These are phyloP conservation scores for Verticillium zaregamsianum DNA, from an alignment of 2,329 filamentous ascomycete genomes.

Conservation along the genomic window DNA sequence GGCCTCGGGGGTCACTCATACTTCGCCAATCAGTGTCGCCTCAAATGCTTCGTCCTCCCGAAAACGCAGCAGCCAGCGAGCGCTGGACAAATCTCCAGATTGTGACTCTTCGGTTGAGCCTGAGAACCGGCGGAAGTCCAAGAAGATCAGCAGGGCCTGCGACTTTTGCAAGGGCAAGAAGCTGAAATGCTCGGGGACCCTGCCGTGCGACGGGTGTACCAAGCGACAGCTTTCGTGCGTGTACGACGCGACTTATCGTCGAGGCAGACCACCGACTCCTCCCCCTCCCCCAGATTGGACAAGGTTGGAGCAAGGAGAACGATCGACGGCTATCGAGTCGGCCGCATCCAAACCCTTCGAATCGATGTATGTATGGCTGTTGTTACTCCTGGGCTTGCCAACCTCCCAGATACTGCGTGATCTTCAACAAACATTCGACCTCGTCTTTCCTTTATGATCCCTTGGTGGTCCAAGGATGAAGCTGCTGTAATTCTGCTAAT, in stretches of 20 bases:
- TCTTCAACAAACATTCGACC: too few species aligned
- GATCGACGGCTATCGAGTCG: too few species aligned
- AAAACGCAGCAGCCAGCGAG: not conserved
- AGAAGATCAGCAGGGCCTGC: slow-evolving; percentile 32
- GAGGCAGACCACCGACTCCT: slow-evolving; percentile 31
- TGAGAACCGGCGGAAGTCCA: slow-evolving; percentile 8
- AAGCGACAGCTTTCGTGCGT: slow-evolving; percentile 23
- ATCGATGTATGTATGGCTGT: too few species aligned
- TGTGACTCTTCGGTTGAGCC: not conserved
- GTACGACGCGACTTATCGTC: slow-evolving; percentile 30
- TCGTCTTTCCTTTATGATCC: too few species aligned
- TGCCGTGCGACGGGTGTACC: slow-evolving; percentile 27
- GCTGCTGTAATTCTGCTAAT: too few species aligned
- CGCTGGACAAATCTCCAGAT: not conserved
- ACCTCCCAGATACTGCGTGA: too few species aligned
- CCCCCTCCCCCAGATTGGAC: slow-evolving; percentile 11
- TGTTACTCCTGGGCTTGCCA: too few species aligned
- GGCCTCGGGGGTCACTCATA: not conserved
- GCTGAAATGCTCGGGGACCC: slow-evolving; percentile 29
- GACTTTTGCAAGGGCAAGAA: slow-evolving; percentile 34
- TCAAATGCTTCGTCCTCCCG: not conserved
- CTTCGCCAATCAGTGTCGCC: not conserved
- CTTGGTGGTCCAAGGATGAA: too few species aligned
- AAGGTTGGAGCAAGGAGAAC: not conserved
- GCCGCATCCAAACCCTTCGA: too few species aligned